phyloP scores from a whole-genome alignment of 192 early-diverging fungal genomes.

The Haplosporangium gracile region DNA sequence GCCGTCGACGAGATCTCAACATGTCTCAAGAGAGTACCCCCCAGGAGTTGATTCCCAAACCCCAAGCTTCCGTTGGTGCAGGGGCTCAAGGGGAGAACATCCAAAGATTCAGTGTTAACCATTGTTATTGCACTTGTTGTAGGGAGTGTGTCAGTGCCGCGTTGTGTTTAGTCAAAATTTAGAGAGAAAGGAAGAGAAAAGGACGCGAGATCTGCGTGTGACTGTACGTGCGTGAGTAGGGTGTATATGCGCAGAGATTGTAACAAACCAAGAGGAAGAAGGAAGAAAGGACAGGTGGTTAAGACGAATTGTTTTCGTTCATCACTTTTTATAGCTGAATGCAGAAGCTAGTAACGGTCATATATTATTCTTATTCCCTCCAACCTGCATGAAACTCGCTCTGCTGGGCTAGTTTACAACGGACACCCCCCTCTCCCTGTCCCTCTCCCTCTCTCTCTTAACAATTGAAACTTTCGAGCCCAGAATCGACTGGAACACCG shows the following conservation, averaged over 20 bases:
- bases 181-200: neutral
- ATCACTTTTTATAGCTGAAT: neutral
- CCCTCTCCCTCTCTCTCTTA: neutral
- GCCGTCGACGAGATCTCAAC: slow-evolving; percentile 5
- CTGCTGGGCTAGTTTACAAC: neutral
- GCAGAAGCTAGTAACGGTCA: neutral
- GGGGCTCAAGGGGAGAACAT: slow-evolving; percentile 38
- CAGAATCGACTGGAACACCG: neutral
- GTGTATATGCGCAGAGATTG: neutral
- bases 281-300: neutral
- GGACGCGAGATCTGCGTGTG: too few relatives aligned
- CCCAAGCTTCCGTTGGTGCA: slow-evolving; percentile 41
- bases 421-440: neutral
- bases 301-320: neutral
- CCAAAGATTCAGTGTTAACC: slow-evolving; percentile 37
- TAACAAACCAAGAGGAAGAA: neutral
- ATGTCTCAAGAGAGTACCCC: slow-evolving; percentile 4
- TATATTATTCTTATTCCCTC: neutral
- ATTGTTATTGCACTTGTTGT: slow-evolving; percentile 7
- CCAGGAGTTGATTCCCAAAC: slow-evolving; percentile 27
- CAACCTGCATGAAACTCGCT: neutral
- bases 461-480: neutral
- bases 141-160: neutral
- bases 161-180: neutral
- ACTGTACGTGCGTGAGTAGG: neutral